phyloP scores from a whole-genome alignment of 192 early-diverging fungal genomes.

The Allomyces macrogynus region DNA sequence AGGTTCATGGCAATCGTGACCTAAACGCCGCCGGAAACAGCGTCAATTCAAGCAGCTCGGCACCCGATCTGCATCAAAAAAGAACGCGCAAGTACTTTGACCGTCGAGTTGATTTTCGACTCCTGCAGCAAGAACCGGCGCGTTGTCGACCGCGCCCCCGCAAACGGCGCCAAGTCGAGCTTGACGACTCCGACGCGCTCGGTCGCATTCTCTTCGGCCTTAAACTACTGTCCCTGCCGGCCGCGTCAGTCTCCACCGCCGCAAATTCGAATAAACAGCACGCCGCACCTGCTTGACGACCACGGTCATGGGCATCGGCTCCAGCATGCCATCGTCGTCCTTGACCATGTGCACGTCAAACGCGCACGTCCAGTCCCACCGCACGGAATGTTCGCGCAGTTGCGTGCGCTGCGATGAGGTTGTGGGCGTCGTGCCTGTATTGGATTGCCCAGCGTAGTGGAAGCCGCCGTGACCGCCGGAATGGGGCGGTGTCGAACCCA shows the following conservation, averaged over 20 bases:
- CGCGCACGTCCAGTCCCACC: background rate
- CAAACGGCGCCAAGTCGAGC: slow-evolving; percentile 2
- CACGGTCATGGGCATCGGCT: background rate
- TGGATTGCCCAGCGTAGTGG: background rate
- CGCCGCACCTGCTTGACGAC: background rate
- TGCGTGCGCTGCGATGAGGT: background rate
- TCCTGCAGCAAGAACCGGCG: slow-evolving; percentile 1
- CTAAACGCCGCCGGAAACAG: no score
- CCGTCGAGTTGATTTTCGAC: background rate
- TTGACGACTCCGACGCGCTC: slow-evolving; percentile 1
- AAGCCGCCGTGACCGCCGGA: background rate
- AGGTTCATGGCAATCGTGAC: background rate
- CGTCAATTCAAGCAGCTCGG: no score
- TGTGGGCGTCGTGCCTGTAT: no score
- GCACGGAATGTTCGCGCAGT: background rate
- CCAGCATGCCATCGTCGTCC: background rate
- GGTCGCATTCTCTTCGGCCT: background rate
- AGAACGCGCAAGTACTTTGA: background rate
- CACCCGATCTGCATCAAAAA: no score
- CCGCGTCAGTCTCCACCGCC: background rate
- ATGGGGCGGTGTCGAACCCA: background rate
- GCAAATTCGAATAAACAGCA: background rate
- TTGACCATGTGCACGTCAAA: background rate
- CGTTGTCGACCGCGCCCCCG: background rate
- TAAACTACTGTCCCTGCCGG: background rate